Base-by-base conservation (phyloP, 441 rosid genomes). In the Biscutella laevigata region DNA sequence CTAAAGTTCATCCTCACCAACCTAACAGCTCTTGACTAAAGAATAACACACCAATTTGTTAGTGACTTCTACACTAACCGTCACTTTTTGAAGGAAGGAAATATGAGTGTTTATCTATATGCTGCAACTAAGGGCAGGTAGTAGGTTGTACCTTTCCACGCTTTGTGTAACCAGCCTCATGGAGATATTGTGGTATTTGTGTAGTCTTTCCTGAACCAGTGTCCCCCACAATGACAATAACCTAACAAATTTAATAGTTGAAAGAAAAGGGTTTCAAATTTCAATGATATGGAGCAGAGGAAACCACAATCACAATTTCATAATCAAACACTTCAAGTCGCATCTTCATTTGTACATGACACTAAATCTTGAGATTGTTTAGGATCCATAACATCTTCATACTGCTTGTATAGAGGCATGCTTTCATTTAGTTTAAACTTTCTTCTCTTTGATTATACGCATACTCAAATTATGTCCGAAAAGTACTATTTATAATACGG, bases 161-260 rank as follows among this genome's bases (percentile, higher is more conserved):
- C 75, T 81, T 86, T 11, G 97, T 92, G 74, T 88, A 92, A 63
- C 97, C 97, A 60, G 92, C 94, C 76, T 92, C 99, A 46, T 88
- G 95, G 55, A 88, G 94, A 74, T 88, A 92, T 54, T 92, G 99
- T 20, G 99, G 97, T 61, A 92, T 82, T 64, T 88, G 99, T 9
- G 99, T 92, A 33, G 99, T 92, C 82, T 92, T 92, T 54, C 99
- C 99, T 17, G 97, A 92, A 62, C 97, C 96, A 53, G 99, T 88
- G 71, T 94, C 99, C 66, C 99, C 99, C 15, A 94, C 97, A 48
- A 94, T 94, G 47, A 94, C 84, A 74, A 94, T 83, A 70, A 94
- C 88, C 98, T 90, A 11, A 7, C n/a, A n/a, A n/a, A n/a, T n/a
- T n/a, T n/a, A n/a, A n/a, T n/a, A n/a, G n/a, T n/a, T 26, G 41